These are phyloP conservation scores for Canavalia ensiformis DNA, from an alignment of 306 rosid species.

Conservation along the genomic window DNA sequence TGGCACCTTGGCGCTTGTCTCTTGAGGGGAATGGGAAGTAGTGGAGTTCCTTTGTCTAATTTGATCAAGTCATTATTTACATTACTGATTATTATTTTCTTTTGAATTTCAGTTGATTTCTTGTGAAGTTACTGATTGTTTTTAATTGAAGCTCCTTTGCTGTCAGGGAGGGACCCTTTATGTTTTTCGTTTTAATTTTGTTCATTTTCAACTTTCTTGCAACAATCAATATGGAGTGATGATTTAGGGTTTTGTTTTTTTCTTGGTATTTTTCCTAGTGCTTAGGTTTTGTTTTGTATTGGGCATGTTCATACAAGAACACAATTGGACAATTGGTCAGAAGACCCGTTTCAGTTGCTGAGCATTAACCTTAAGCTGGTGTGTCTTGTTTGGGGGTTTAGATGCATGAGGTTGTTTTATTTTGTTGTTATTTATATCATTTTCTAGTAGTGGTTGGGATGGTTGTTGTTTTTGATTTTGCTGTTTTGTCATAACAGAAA, in stretches of 20 bases:
- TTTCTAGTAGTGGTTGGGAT: conserved; percentile 49
- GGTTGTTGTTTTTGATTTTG: conserved; percentile 59
- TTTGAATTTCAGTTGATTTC: conserved; percentile 49
- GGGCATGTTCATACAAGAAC: conserved; percentile 37
- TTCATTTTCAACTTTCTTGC: conserved; percentile 29
- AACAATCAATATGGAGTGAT: conserved; percentile 41
- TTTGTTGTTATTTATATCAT: conserved; percentile 44
- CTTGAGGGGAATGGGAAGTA: conserved; percentile 65
- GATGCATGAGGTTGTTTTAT: conserved; percentile 42
- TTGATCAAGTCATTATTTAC: conserved; percentile 44
- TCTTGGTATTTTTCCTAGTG: neutral
- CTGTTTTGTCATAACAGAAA: conserved; percentile 66
- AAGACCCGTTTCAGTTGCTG: conserved; percentile 29
- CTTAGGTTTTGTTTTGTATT: conserved; percentile 41
- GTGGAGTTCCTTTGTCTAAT: conserved; percentile 54
- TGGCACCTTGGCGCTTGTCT: conserved; percentile 60
- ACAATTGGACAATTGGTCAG: conserved; percentile 36
- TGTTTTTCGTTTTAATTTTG: neutral
- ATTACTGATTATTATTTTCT: conserved; percentile 50
- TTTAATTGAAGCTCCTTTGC: conserved; percentile 46
- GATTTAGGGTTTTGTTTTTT: conserved; percentile 32
- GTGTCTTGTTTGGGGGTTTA: conserved; percentile 47
- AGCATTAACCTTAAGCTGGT: conserved; percentile 24
- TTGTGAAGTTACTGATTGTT: conserved; percentile 45
- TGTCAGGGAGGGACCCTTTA: conserved; percentile 42